These are phyloP conservation scores for Herpetospermum pedunculosum DNA, from an alignment of 306 rosid species.

Conservation along the genomic window DNA sequence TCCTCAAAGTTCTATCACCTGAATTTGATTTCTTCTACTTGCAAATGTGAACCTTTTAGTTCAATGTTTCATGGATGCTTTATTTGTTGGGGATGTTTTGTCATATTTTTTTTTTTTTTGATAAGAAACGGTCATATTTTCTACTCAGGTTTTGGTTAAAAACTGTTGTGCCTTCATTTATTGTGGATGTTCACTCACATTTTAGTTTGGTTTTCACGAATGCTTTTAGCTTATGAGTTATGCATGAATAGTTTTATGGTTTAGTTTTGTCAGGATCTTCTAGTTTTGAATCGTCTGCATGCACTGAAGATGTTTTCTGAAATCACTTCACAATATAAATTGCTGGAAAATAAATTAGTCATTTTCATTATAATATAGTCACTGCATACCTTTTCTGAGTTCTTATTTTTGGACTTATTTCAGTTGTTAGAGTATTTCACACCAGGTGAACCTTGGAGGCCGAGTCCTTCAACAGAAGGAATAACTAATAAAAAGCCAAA, in stretches of 20 bases:
- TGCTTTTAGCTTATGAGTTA: neutral
- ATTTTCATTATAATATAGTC: neutral
- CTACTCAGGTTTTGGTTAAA: neutral
- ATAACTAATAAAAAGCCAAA: conserved; percentile 16
- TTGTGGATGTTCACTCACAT: neutral
- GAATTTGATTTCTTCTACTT: neutral
- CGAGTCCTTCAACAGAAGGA: conserved; percentile 13
- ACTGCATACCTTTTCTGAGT: neutral
- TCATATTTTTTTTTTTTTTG: too few species aligned
- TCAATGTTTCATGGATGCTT: neutral
- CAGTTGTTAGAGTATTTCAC: conserved; percentile 54
- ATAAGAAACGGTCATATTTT: too few species aligned
- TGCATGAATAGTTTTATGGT: neutral
- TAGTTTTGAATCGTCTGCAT: neutral
- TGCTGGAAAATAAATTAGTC: neutral
- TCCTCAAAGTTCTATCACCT: neutral
- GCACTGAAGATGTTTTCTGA: neutral
- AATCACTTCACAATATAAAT: neutral
- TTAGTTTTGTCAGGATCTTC: neutral
- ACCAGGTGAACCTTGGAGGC: conserved; percentile 61
- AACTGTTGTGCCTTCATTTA: neutral
- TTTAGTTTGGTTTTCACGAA: neutral
- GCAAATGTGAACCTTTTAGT: neutral
- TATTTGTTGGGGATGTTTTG: neutral
- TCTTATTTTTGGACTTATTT: conserved; percentile 19